Base-by-base conservation (phyloP, 2,329 filamentous ascomycete species). In the Sclerotinia spermophila region DNA sequence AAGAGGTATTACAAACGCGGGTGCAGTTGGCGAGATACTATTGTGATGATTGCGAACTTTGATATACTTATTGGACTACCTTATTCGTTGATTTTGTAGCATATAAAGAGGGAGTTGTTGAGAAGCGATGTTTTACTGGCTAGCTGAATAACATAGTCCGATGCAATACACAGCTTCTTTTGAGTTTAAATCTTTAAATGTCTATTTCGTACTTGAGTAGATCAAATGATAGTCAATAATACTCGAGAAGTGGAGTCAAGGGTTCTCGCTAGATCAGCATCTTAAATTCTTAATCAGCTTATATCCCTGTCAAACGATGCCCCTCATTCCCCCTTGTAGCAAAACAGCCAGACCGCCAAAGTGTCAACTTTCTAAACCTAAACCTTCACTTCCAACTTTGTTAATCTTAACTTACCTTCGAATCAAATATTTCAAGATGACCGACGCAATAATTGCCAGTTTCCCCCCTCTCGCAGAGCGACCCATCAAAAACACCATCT, bases 401-500 rank as follows among this genome's bases (percentile, higher is more conserved):
- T n/a, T n/a, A n/a, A n/a, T n/a, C n/a, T n/a, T n/a, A 15, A 7
- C n/a, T 10, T 11, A 40, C n/a, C 33, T 40, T 35, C 17, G 24
- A 40, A 65, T 17, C 21, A 13, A 19, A 44, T 15, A 44, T 48
- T 21, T 38, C 33, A 65, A 65, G 17, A 70, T 70, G 62, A 40
- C 56, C 30, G 69, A 68, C 42, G 45, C 53, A 42, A 68, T 72
- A 58, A 69, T 72, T 70, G 71, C 72, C 7, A 56, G 64, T 48
- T 80, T 77, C 82, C 91, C 94, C 70, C 88, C 93, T 73, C 88
- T 98, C 75, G 87, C 90, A 80, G 86, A 95, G 78, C 93, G 96
- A 76, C 92, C 93, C 58, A 84, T 97, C 82, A 93, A 94, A 84
- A 93, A 96, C 86, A 98, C 95, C 75, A 92, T 99, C 82, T 90